Conservation (phyloP, 2,329 filamentous ascomycete genomes). For the Septoria petroselini region DNA sequence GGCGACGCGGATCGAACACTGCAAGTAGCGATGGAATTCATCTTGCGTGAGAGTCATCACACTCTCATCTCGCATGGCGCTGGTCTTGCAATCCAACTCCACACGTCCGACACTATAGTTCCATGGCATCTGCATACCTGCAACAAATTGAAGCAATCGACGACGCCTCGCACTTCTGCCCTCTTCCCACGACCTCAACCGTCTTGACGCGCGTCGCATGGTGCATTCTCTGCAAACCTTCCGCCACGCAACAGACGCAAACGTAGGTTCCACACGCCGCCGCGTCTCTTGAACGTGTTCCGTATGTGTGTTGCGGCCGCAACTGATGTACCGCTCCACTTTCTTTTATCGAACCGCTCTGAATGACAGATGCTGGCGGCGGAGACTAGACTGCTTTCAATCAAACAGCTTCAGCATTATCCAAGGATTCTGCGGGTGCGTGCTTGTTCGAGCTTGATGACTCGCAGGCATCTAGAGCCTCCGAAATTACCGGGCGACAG, state of each 20-base stretch:
- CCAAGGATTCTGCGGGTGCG: constrained; percentile 4
- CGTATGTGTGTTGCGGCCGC: constrained; percentile 10
- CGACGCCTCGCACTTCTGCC: too few species aligned
- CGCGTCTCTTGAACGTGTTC: constrained; percentile 13
- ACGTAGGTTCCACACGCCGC: constrained; percentile 5
- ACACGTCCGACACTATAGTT: background rate
- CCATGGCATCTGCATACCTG: background rate
- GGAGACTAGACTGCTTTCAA: constrained; percentile 16
- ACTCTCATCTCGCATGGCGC: constrained; percentile 19
- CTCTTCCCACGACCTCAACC: background rate
- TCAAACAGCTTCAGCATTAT: constrained; percentile 4
- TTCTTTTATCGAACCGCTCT: constrained; percentile 11
- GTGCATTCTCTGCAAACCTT: constrained; percentile 5
- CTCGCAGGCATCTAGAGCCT: constrained; percentile 9
- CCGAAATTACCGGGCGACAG: constrained; percentile 21
- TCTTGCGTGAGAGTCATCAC: too few species aligned
- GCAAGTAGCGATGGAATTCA: too few species aligned
- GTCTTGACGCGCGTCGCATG: background rate
- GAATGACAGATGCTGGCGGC: constrained; percentile 12
- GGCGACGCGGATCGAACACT: constrained; percentile 6
- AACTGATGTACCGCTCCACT: constrained; percentile 9
- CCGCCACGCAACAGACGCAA: constrained; percentile 13
- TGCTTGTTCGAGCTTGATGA: constrained; percentile 19
- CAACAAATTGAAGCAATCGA: too few species aligned
- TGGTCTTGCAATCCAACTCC: constrained; percentile 1